phyloP scores from a whole-genome alignment of 768 basidiomycete genomes.

The Termitomyces sp. region DNA sequence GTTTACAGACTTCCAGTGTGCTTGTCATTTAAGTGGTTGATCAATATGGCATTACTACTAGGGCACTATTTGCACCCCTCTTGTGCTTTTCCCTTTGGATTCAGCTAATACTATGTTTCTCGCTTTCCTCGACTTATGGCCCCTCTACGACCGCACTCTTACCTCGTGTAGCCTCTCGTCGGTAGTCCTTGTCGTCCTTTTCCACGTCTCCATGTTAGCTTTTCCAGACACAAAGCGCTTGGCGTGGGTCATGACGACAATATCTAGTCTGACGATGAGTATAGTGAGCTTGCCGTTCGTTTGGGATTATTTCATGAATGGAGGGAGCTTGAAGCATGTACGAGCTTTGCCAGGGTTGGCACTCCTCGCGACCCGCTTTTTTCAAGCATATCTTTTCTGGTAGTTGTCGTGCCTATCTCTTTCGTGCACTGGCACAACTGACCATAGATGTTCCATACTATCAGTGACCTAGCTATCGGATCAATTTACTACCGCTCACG shows the following conservation, averaged over 20 bases:
- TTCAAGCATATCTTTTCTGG: constrained; percentile 6
- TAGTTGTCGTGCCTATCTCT: neutral
- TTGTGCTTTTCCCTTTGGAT: neutral
- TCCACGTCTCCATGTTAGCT: neutral
- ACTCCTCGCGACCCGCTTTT: neutral
- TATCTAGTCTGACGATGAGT: constrained; percentile 1
- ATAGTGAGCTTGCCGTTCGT: constrained; percentile 4
- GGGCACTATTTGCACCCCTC: neutral
- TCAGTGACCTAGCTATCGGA: constrained; percentile 42
- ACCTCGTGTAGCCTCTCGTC: neutral
- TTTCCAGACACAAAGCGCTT: neutral
- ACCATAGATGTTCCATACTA: neutral
- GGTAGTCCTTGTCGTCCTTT: neutral
- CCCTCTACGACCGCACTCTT: neutral
- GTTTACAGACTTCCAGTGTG: neutral
- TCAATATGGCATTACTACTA: neutral
- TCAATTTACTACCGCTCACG: constrained; percentile 39
- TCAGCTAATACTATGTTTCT: neutral
- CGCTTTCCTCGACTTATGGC: neutral
- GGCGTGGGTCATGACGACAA: constrained; percentile 18
- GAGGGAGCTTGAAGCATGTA: constrained; percentile 4
- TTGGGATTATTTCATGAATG: neutral
- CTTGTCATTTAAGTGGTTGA: neutral
- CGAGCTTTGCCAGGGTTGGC: neutral
- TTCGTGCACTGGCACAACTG: neutral